These are phyloP conservation scores for Colletotrichum chlorophyti DNA, from an alignment of 2,329 filamentous ascomycete species.

Conservation along the genomic window DNA sequence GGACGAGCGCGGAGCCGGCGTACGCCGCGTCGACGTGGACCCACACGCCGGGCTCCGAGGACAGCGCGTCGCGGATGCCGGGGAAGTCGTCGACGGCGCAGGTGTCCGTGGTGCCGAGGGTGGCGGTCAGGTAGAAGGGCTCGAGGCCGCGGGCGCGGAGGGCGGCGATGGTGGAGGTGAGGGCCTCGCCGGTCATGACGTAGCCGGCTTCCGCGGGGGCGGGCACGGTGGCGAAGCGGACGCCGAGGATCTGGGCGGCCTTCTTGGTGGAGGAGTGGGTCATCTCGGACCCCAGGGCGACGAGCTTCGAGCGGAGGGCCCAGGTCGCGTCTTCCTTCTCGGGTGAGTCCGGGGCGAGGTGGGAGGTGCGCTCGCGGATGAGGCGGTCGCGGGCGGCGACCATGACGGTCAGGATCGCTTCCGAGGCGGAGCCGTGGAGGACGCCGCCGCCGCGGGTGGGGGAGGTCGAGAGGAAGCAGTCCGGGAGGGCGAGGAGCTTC, in stretches of 20 bases:
- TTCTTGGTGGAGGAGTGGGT: slow-evolving; percentile 88
- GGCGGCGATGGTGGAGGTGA: slow-evolving; percentile 68
- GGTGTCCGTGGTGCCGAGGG: slow-evolving; percentile 85
- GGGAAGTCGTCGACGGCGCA: slow-evolving; percentile 86
- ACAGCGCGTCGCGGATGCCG: slow-evolving; percentile 63
- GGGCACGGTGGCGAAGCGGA: slow-evolving; percentile 76
- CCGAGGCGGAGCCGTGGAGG: slow-evolving; percentile 91
- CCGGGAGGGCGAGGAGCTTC: slow-evolving; percentile 74
- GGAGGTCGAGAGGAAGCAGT: slow-evolving; percentile 75
- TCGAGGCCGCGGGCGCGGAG: slow-evolving; percentile 74
- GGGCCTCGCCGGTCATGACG: slow-evolving; percentile 69
- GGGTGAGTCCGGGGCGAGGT: slow-evolving; percentile 57
- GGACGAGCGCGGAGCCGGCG: slow-evolving; percentile 83
- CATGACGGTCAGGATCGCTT: slow-evolving; percentile 86
- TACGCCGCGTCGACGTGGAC: slow-evolving; percentile 95
- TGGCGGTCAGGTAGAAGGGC: slow-evolving; percentile 87
- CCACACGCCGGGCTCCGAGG: slow-evolving; percentile 68
- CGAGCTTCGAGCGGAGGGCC: slow-evolving; percentile 61
- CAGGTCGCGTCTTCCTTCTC: slow-evolving; percentile 75
- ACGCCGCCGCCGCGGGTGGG: slow-evolving; percentile 82
- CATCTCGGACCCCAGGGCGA: slow-evolving; percentile 81
- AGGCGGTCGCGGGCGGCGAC: slow-evolving; percentile 86
- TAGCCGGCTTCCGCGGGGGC: slow-evolving; percentile 69
- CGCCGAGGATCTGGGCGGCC: slow-evolving; percentile 83
- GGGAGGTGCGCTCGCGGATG: slow-evolving; percentile 64